Evolutionary conservation across 2,329 filamentous ascomycete species (phyloP).

Genomic region (Hymenoscyphus salicellus): DNA sequence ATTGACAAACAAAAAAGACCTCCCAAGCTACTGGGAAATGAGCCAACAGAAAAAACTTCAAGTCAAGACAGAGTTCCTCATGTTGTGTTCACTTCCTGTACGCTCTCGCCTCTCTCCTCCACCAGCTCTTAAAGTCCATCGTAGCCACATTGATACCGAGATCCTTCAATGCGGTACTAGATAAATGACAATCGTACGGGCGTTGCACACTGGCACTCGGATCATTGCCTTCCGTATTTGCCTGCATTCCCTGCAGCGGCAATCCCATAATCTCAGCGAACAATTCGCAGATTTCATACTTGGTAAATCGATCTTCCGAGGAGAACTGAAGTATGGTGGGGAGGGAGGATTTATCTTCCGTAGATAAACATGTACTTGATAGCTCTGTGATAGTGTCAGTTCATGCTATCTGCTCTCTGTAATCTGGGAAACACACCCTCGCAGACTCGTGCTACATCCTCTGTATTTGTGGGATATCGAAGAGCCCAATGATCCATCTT

Average conservation of each 20-base stretch:
- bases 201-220: conserved; percentile 69
- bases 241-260: conserved; percentile 63
- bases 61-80: no score
- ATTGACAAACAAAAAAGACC: not conserved
- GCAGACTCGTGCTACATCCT: conserved; percentile 78
- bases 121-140: conserved; percentile 77
- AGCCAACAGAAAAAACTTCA: not conserved
- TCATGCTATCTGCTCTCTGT: not conserved
- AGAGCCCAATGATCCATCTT: conserved; percentile 85
- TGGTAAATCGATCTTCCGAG: conserved; percentile 81
- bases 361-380: conserved; percentile 62
- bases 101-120: conserved; percentile 62
- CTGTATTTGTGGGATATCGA: conserved; percentile 84
- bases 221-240: conserved; percentile 70
- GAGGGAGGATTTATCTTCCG: conserved; percentile 49
- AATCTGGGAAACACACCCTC: conserved; percentile 48
- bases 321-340: conserved; percentile 79
- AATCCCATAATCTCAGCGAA: conserved; percentile 79
- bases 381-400: conserved; percentile 51
- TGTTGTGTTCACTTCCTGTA: conserved; percentile 40
- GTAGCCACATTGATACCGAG: conserved; percentile 73
- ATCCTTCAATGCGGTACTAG: conserved; percentile 68
- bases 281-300: conserved; percentile 80
- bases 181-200: conserved; percentile 85
- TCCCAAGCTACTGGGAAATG: not conserved